phyloP scores from a whole-genome alignment of 805 yeast genomes.

The Kodamaea nitidulidarum region DNA sequence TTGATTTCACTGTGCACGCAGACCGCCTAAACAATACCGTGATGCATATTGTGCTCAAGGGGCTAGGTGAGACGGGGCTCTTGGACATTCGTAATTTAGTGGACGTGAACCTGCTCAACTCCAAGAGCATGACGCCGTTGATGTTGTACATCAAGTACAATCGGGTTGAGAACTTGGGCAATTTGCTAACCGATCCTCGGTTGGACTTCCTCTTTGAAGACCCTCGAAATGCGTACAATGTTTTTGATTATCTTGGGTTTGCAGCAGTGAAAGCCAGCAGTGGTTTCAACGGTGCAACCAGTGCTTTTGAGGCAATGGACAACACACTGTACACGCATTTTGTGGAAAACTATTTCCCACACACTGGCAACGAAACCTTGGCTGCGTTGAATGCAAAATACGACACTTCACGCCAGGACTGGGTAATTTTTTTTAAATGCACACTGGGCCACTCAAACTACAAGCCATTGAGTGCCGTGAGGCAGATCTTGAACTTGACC shows the following conservation, averaged over 20 bases:
- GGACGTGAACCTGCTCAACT: constrained; percentile 56
- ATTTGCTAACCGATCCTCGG: constrained; percentile 46
- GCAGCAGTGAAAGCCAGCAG: constrained; percentile 25
- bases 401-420: constrained; percentile 28
- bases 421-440: constrained; percentile 27
- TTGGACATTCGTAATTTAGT: constrained; percentile 25
- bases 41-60: constrained; percentile 62
- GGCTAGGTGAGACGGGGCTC: constrained; percentile 23
- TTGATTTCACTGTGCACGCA: constrained; percentile 57
- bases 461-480: constrained; percentile 17
- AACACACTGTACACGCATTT: constrained; percentile 17
- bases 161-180: constrained; percentile 54
- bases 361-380: constrained; percentile 11
- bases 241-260: constrained; percentile 36
- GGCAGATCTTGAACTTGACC: constrained; percentile 21
- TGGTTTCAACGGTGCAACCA: constrained; percentile 1
- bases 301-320: constrained; percentile 23
- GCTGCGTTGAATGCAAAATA: constrained; percentile 33
- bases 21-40: constrained; percentile 74
- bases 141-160: constrained; percentile 68
- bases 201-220: constrained; percentile 37
- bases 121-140: constrained; percentile 61
- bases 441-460: constrained; percentile 12
- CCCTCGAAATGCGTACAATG: constrained; percentile 29
- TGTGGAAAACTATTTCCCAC: constrained; percentile 21